phyloP scores from a whole-genome alignment of 2,329 filamentous ascomycete species.

The Microcera coccophila region DNA sequence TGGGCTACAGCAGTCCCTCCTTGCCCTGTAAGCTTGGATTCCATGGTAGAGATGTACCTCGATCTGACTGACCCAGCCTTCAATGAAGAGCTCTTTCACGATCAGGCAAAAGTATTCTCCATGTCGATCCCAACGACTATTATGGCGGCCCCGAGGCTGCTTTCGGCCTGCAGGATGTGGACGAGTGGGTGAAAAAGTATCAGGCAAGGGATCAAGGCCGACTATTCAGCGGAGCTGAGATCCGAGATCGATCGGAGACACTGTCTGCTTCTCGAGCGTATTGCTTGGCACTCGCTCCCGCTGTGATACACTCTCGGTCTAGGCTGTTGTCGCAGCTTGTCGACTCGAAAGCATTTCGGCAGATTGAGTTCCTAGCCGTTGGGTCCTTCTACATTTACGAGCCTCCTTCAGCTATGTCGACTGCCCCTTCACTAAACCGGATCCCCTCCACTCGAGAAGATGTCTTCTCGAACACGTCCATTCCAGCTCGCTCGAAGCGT shows the following conservation, averaged over 20 bases:
- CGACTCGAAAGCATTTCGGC: slow-evolving; percentile 81
- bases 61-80: slow-evolving; percentile 32
- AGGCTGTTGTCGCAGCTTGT: slow-evolving; percentile 74
- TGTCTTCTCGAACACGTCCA: slow-evolving; percentile 73
- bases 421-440: slow-evolving; percentile 51
- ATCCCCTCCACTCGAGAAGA: slow-evolving; percentile 90
- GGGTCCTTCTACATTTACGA: slow-evolving; percentile 85
- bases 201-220: slow-evolving; percentile 20
- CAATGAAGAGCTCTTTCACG: slow-evolving; percentile 78
- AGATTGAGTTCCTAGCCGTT: slow-evolving; percentile 90
- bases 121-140: slow-evolving; percentile 81
- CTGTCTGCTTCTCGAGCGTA: slow-evolving; percentile 69
- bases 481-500: slow-evolving; percentile 78
- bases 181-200: slow-evolving; percentile 62
- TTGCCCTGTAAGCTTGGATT: slow-evolving; percentile 64
- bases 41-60: slow-evolving; percentile 30
- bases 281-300: slow-evolving; percentile 76
- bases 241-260: slow-evolving; percentile 38
- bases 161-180: slow-evolving; percentile 76
- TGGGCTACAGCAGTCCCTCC: slow-evolving; percentile 71
- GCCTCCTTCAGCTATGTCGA: slow-evolving; percentile 26
- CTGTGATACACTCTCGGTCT: slow-evolving; percentile 81
- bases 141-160: slow-evolving; percentile 86
- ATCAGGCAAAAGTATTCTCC: slow-evolving; percentile 85
- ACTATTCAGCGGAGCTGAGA: slow-evolving; percentile 28